phyloP scores from a whole-genome alignment of 768 basidiomycete species.

The Amanita exitialis region DNA sequence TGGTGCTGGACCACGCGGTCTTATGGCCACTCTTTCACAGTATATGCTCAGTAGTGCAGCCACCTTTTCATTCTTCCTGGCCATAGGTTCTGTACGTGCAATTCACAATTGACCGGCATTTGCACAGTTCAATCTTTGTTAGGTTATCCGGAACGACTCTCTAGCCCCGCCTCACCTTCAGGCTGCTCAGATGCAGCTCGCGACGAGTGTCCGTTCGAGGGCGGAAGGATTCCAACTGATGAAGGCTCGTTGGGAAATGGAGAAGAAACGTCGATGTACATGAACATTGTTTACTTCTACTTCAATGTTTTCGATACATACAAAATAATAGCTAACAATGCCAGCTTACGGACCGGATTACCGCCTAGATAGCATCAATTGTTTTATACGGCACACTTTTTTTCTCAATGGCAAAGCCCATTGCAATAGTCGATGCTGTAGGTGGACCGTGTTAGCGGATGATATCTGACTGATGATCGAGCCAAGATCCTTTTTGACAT shows the following conservation, averaged over 20 bases:
- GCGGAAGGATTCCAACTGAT: constrained; percentile 62
- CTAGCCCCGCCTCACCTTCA: constrained; percentile 48
- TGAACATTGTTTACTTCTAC: not conserved
- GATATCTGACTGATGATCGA: not conserved
- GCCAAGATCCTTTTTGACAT: constrained; percentile 57
- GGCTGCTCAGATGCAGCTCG: constrained; percentile 51
- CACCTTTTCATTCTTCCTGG: constrained; percentile 95
- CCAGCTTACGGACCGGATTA: not conserved
- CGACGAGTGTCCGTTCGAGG: constrained; percentile 45
- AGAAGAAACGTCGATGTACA: constrained; percentile 27
- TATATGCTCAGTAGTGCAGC: constrained; percentile 99
- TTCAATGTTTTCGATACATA: not conserved
- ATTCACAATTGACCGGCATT: not conserved
- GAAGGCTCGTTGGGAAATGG: constrained; percentile 67
- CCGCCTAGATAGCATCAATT: no score
- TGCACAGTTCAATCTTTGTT: constrained; percentile 5
- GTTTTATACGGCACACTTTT: not conserved
- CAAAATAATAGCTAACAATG: not conserved
- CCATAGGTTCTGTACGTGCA: constrained; percentile 74
- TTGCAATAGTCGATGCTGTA: constrained; percentile 43
- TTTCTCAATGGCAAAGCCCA: constrained; percentile 10
- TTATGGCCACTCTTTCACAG: constrained; percentile 86
- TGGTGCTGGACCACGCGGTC: constrained; percentile 86
- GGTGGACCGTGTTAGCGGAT: constrained; percentile 12
- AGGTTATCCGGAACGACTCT: constrained; percentile 88